A percentile compares a stretch with the other conserved stretches of the same genome.
Evolutionary conservation across 2,329 filamentous ascomycete genomes (phyloP).

Genomic region (Colletotrichum tropicale): DNA sequence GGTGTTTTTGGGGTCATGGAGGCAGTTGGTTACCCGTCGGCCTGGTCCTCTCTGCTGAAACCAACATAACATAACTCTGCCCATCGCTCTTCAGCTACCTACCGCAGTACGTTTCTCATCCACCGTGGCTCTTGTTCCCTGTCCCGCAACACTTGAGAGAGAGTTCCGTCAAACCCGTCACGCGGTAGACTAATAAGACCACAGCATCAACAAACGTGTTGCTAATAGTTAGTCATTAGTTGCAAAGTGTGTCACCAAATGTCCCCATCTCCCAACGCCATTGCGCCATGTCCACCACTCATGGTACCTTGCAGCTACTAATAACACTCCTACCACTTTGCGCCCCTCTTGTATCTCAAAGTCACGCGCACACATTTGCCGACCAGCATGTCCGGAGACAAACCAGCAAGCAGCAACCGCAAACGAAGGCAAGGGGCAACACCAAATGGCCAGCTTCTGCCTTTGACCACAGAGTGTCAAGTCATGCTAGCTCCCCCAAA

Average conservation of each 20-base stretch:
- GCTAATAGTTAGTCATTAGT: neutral
- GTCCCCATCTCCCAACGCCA: neutral
- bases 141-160: neutral
- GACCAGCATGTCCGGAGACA: neutral
- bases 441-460: neutral
- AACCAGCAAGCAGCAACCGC: neutral
- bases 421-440: neutral
- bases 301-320: neutral
- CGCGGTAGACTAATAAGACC: neutral
- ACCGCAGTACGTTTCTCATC: neutral
- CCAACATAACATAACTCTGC: neutral
- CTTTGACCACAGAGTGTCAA: neutral
- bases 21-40: neutral
- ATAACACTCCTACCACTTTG: neutral
- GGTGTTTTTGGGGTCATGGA: neutral
- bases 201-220: neutral
- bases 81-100: neutral
- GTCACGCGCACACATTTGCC: neutral
- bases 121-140: neutral
- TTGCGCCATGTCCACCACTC: neutral
- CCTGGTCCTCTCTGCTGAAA: neutral
- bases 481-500: neutral
- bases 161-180: neutral
- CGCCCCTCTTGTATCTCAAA: neutral
- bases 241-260: neutral